Base-by-base conservation (phyloP, 192 early-diverging fungal species). In the Backusella tarrabulga region DNA sequence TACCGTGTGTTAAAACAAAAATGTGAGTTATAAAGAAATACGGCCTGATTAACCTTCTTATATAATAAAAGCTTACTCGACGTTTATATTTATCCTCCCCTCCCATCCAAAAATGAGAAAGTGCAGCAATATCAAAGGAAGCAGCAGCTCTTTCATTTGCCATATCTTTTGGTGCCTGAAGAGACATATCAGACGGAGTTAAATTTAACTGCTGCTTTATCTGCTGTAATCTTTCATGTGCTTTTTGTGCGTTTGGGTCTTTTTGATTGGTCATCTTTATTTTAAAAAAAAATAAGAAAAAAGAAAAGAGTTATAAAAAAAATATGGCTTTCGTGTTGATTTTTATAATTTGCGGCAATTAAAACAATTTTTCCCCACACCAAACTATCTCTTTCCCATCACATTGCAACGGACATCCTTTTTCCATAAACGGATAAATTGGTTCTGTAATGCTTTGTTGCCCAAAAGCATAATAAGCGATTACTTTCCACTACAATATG, bases 121-220 rank as follows among this genome's bases (percentile, higher is more conserved):
- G 84, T 34, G 80, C 80, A 72, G 84, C 77, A 63, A 89, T 81
- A 74, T 87, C 80, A 75, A 90, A 90, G 4, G 78, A 79, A 11
- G 89, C 85, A 40, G 84, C 83, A 42, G 87, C 87, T 32, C 89
- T 79, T 75, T 90, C 89, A 12, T 75, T 72, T 34, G 86, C 82
- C 34, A 88, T 84, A 79, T 89, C 88, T n/a, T 80, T 73, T 52
- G 77, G 77, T 14, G 77, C 77, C 32, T 74, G 77, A 40, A 63
- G 56, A 34, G 77, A 79, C 72, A 79, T 79, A 6, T 42, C 46
- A 17, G 77, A 79, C 17, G 77, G 29, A 34, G 66, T 36, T 44
- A 79, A 69, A 38, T 79, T 79, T 6, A 79, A 44, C 44, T 79
- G 77, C 12, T 23, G 34, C 26, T 79, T 79, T 23, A 79, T 67